Conservation (phyloP, 2,329 filamentous ascomycete species). For the Emericellopsis atlantica region DNA sequence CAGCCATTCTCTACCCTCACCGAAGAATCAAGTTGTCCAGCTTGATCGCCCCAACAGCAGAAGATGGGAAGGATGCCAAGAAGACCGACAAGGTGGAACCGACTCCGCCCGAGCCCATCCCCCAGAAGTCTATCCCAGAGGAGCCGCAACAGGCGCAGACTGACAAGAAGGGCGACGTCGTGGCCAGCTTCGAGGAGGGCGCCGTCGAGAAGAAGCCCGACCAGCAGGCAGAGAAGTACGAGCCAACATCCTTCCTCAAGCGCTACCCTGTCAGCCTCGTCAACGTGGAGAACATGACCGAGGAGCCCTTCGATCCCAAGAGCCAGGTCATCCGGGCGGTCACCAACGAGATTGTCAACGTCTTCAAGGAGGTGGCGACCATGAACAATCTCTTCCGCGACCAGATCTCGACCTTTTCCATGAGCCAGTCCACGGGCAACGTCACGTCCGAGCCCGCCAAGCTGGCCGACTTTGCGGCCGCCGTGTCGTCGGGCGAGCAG, state of each 20-base stretch:
- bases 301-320: slow-evolving; percentile 84
- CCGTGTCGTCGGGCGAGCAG: slow-evolving; percentile 88
- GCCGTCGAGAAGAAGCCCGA: slow-evolving; percentile 48
- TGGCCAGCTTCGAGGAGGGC: slow-evolving; percentile 90
- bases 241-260: slow-evolving; percentile 81
- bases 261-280: slow-evolving; percentile 89
- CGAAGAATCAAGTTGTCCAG: slow-evolving; percentile 84
- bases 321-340: slow-evolving; percentile 81
- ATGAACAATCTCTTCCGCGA: slow-evolving; percentile 94
- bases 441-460: slow-evolving; percentile 92
- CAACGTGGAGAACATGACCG: slow-evolving; percentile 84
- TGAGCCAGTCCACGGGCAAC: slow-evolving; percentile 89
- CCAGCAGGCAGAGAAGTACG: slow-evolving; percentile 46
- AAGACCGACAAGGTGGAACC: slow-evolving; percentile 38
- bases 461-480: slow-evolving; percentile 91
- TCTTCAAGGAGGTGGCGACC: slow-evolving; percentile 92
- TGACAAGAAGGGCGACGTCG: slow-evolving; percentile 83
- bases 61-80: slow-evolving; percentile 32
- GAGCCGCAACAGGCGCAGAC: slow-evolving; percentile 22
- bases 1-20: slow-evolving; percentile 91
- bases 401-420: slow-evolving; percentile 93
- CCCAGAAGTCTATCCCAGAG: slow-evolving; percentile 38
- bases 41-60: slow-evolving; percentile 53
- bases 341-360: slow-evolving; percentile 95
- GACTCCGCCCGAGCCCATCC: slow-evolving; percentile 43